Evolutionary conservation across 768 basidiomycete species (phyloP), one percentile per base, ranked within the genome.

Genomic region (Mycena albidolilacea): DNA sequence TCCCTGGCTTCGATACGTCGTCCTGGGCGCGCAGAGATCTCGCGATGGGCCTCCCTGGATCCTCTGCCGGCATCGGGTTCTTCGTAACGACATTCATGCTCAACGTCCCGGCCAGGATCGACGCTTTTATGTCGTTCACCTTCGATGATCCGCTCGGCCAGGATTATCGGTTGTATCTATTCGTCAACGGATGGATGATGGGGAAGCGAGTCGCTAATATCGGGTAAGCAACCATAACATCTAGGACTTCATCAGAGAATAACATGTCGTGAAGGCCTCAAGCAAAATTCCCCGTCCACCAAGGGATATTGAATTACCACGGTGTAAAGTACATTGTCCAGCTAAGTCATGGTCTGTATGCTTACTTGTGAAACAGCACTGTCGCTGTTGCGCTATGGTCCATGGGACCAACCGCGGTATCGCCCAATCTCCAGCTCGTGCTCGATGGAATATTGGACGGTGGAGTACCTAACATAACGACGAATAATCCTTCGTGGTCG

Each of bases 151-250:
- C 86, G 1, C 77, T 84, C 8, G 86, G 86, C 5, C 90, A 93
- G 76, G 87, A 93, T 35, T 95, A 95, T 77, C 88, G 94, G 15
- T 90, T 91, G 4, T 85, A 90, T 55, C 75, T 96, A 52, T 95
- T 93, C 70, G 92, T 96, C 23, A 95, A 96, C 76, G 95, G 95
- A 14, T 96, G 95, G 95, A 92, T 93, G 89, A 94, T 94, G 89
- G 95, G 95, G 11, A 95, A 95, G 82, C 80, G 91, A 21, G 86
- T 92, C 21, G 90, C 83, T 17, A 92, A 93, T 76, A 86, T 93
- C 2, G 92, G 92, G 93, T 90, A 72, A 70, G 87, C 43, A 7
- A 12, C 5, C 30, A 9, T 38, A 17, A 14, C 30, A n/a, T 5
- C 7, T 35, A 30, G 30, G 30, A 17, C 38, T 8, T 15, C 38